A percentile compares a stretch with the other conserved stretches of the same genome.
phyloP scores from a whole-genome alignment of 2,329 filamentous ascomycete genomes.

The Ophiosphaerella narmari region DNA sequence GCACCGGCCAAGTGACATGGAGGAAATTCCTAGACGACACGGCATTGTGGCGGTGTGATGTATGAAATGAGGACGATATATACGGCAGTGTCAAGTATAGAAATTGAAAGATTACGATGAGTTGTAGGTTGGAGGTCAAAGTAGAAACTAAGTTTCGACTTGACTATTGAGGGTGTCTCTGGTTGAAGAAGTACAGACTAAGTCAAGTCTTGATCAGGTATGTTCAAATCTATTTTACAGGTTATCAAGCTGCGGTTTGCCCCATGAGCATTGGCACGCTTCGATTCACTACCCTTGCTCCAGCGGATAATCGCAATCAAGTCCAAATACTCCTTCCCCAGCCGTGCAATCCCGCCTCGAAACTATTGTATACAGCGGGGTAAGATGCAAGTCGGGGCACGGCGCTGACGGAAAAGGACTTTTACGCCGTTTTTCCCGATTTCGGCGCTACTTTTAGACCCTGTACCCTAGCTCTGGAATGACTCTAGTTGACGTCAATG shows the following conservation, averaged over 20 bases:
- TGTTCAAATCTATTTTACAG: not conserved
- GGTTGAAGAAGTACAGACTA: not conserved
- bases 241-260: not conserved
- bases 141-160: too few relatives aligned
- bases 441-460: not conserved
- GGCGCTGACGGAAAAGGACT: not conserved
- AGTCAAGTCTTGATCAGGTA: not conserved
- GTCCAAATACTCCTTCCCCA: slow-evolving; percentile 1
- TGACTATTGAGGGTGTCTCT: not conserved
- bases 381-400: not conserved
- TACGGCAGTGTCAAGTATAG: not conserved
- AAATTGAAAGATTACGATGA: too few relatives aligned
- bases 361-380: not conserved
- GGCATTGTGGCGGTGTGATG: slow-evolving; percentile 44
- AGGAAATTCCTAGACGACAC: slow-evolving; percentile 70
- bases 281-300: not conserved
- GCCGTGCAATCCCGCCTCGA: not conserved
- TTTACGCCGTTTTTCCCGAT: not conserved
- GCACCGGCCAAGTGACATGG: slow-evolving; percentile 76
- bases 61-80: not conserved
- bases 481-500: not conserved
- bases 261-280: not conserved
- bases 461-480: not conserved
- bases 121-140: too few relatives aligned
- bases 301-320: slow-evolving; percentile 11